Conservation (phyloP, 164 flowering plant genomes). For the Houttuynia cordata region DNA sequence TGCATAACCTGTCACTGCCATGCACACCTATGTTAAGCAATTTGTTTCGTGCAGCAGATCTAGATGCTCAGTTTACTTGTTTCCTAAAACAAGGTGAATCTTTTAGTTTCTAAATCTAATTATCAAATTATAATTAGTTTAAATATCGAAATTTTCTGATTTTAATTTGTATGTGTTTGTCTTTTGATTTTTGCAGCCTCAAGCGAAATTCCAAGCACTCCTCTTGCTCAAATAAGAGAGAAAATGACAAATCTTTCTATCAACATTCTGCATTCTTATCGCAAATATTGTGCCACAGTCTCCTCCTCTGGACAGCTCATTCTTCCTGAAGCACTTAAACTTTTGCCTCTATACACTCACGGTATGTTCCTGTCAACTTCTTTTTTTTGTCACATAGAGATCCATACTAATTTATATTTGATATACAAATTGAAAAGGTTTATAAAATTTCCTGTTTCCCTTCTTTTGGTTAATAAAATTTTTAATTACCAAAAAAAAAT, state of each 20-base stretch:
- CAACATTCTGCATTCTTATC: conserved; percentile 66
- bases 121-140: neutral
- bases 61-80: conserved; percentile 88
- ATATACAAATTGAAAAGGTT: neutral
- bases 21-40: conserved; percentile 78
- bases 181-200: conserved; percentile 37
- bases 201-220: conserved; percentile 51
- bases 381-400: too few species aligned
- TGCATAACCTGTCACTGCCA: conserved; percentile 73
- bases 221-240: conserved; percentile 64
- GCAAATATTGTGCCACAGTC: conserved; percentile 93
- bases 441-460: too few species aligned
- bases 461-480: too few species aligned
- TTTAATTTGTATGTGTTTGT: too few species aligned
- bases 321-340: conserved; percentile 94
- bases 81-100: conserved; percentile 76
- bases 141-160: too few species aligned
- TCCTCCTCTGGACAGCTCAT: conserved; percentile 94
- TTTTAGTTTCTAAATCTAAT: neutral
- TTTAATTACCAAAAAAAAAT: too few species aligned
- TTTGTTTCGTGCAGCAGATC: conserved; percentile 85
- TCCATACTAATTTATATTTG: neutral
- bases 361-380: conserved; percentile 34
- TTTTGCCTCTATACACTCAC: conserved; percentile 77
- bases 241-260: conserved; percentile 62